These are phyloP conservation scores for Suillus decipiens DNA, from an alignment of 768 basidiomycete species.

Conservation along the genomic window DNA sequence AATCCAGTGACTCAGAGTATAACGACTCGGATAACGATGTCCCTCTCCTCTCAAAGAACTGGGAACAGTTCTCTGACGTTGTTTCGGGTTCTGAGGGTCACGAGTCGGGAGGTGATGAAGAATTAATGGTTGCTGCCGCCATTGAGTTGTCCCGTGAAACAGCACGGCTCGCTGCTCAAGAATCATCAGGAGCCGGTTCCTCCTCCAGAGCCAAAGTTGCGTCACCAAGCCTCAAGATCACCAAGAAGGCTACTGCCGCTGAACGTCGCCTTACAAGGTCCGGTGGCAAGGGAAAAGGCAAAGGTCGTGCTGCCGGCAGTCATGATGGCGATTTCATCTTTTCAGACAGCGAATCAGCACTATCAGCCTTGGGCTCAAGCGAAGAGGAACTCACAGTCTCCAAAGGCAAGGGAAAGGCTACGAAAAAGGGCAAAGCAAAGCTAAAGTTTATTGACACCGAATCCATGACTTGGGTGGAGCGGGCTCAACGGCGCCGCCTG, in stretches of 20 bases:
- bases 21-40: conserved; percentile 35
- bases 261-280: conserved; percentile 47
- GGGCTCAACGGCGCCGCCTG: conserved; percentile 15
- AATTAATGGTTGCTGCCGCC: conserved; percentile 57
- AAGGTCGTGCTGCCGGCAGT: conserved; percentile 8
- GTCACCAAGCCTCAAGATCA: conserved; percentile 36
- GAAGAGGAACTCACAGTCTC: conserved; percentile 18
- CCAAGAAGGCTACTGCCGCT: conserved; percentile 49
- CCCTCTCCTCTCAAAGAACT: background rate
- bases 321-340: conserved; percentile 17
- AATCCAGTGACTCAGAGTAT: conserved; percentile 62
- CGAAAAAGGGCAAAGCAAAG: conserved; percentile 26
- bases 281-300: conserved; percentile 21
- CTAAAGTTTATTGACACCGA: conserved; percentile 10
- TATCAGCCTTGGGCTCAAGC: conserved; percentile 13
- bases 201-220: conserved; percentile 21
- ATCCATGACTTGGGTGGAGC: conserved; percentile 17
- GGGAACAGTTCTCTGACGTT: conserved; percentile 15
- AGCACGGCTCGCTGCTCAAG: conserved; percentile 28
- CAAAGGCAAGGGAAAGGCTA: conserved; percentile 38
- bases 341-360: conserved; percentile 15
- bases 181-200: conserved; percentile 34
- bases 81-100: conserved; percentile 36
- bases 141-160: conserved; percentile 53
- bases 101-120: conserved; percentile 25